Percentiles rank a stretch among this genome's conserved stretches.
Conservation (phyloP, 2,329 filamentous ascomycete genomes). For the Trichoderma sp. region DNA sequence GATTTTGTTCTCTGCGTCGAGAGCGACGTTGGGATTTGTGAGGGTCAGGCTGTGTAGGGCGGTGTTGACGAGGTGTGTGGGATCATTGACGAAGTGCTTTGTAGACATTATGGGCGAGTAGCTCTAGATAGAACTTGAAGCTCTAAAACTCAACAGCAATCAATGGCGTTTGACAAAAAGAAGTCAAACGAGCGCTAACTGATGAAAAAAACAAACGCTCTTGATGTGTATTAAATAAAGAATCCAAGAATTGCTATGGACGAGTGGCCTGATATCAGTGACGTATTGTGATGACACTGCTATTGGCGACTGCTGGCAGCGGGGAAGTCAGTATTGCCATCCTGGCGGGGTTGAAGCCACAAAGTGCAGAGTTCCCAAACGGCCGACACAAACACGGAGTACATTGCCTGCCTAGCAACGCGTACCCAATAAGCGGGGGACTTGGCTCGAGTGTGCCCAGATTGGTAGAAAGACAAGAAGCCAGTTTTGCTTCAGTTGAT, state of each 20-base stretch:
- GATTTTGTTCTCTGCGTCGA: conserved; percentile 80
- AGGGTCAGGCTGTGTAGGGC: conserved; percentile 77
- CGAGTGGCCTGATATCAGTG: conserved; percentile 20
- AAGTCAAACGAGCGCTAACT: background rate
- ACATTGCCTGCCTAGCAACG: background rate
- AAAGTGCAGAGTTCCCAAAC: background rate
- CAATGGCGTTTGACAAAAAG: background rate
- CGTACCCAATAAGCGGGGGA: background rate
- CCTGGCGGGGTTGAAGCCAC: conserved; percentile 23
- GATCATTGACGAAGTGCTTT: conserved; percentile 90
- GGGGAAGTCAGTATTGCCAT: conserved; percentile 21
- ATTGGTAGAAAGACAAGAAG: background rate
- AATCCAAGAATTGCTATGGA: background rate
- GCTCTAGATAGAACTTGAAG: background rate
- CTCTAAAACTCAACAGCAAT: background rate
- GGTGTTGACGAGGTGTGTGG: conserved; percentile 73
- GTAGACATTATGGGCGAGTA: conserved; percentile 46
- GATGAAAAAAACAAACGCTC: background rate
- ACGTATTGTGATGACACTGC: conserved; percentile 9
- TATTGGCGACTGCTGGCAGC: background rate
- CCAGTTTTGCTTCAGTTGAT: background rate
- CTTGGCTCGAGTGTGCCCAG: background rate
- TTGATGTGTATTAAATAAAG: background rate
- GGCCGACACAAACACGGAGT: background rate
- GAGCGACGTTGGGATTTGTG: conserved; percentile 80